These are phyloP conservation scores for Incumbomyces delicatus DNA, from an alignment of 2,329 filamentous ascomycete genomes.

Conservation along the genomic window DNA sequence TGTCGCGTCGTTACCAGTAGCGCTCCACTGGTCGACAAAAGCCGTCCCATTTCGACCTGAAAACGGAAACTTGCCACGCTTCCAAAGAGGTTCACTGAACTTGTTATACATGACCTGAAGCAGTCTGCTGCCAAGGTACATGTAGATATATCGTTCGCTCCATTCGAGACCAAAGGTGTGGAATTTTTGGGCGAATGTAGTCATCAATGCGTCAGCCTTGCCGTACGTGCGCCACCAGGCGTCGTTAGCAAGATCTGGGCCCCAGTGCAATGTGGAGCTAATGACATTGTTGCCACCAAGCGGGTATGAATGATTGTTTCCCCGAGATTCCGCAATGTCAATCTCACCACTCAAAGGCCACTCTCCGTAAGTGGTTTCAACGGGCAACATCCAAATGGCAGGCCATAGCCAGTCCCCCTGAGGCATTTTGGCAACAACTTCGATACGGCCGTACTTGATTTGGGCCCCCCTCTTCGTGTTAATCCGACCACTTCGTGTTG, in stretches of 20 bases:
- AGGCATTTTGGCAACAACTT: constrained; percentile 68
- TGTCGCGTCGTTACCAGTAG: constrained; percentile 51
- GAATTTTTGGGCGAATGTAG: constrained; percentile 58
- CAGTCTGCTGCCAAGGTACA: constrained; percentile 70
- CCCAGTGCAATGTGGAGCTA: constrained; percentile 74
- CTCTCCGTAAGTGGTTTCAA: constrained; percentile 58
- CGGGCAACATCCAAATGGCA: constrained; percentile 83
- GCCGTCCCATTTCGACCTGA: constrained; percentile 56
- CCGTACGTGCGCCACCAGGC: constrained; percentile 77
- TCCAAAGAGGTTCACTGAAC: constrained; percentile 59
- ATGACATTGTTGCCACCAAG: constrained; percentile 75
- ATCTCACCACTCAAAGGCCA: constrained; percentile 80
- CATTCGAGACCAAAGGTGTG: constrained; percentile 78
- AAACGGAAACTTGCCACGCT: constrained; percentile 57
- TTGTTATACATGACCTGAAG: constrained; percentile 72
- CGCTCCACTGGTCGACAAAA: constrained; percentile 53
- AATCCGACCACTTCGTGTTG: constrained; percentile 67
- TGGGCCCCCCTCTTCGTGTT: constrained; percentile 60
- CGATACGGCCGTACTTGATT: constrained; percentile 72
- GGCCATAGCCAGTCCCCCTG: constrained; percentile 82
- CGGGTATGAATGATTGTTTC: constrained; percentile 67
- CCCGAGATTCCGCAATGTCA: constrained; percentile 69
- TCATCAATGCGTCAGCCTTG: constrained; percentile 65
- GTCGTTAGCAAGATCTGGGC: constrained; percentile 61
- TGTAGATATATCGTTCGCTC: constrained; percentile 82